Conservation (phyloP, 768 basidiomycete species). For the Leccinum variicolor region DNA sequence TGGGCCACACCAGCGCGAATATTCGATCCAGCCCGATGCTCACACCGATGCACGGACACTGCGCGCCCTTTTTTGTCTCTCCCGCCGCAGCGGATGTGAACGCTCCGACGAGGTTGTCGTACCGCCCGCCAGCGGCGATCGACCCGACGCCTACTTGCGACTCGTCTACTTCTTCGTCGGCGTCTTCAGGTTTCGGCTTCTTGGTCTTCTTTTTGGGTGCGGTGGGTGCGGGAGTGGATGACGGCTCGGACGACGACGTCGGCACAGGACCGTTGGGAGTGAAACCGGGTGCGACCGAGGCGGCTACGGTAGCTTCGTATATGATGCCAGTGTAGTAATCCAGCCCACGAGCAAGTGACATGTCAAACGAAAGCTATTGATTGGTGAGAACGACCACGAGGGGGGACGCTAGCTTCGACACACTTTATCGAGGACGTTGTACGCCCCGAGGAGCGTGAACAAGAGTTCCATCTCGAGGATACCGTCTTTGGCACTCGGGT, state of each 20-base stretch:
- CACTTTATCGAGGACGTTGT: slow-evolving; percentile 76
- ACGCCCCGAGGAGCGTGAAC: slow-evolving; percentile 79
- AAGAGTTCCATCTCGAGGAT: slow-evolving; percentile 82
- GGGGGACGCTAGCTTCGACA: slow-evolving; percentile 4
- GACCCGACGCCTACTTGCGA: slow-evolving; percentile 95
- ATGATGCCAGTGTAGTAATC: slow-evolving; percentile 99
- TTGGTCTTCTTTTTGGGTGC: slow-evolving; percentile 38
- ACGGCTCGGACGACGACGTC: slow-evolving; percentile 22
- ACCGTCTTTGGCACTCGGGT: slow-evolving; percentile 76
- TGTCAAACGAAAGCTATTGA: slow-evolving; percentile 85
- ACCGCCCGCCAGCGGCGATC: slow-evolving; percentile 97
- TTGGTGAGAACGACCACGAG: not conserved
- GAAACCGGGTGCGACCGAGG: slow-evolving; percentile 89
- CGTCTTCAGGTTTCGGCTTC: slow-evolving; percentile 41
- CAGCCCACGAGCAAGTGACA: slow-evolving; percentile 94
- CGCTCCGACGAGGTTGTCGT: slow-evolving; percentile 92
- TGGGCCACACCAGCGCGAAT: slow-evolving; percentile 87
- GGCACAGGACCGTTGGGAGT: slow-evolving; percentile 47
- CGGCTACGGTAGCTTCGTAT: slow-evolving; percentile 93
- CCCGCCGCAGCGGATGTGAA: slow-evolving; percentile 82
- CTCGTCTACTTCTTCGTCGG: slow-evolving; percentile 82
- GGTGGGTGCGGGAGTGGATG: slow-evolving; percentile 14
- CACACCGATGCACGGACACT: slow-evolving; percentile 87
- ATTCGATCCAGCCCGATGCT: slow-evolving; percentile 92
- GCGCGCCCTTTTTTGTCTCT: slow-evolving; percentile 61